Conservation (phyloP, 345 rosid genomes). For the Geranium brycei region DNA sequence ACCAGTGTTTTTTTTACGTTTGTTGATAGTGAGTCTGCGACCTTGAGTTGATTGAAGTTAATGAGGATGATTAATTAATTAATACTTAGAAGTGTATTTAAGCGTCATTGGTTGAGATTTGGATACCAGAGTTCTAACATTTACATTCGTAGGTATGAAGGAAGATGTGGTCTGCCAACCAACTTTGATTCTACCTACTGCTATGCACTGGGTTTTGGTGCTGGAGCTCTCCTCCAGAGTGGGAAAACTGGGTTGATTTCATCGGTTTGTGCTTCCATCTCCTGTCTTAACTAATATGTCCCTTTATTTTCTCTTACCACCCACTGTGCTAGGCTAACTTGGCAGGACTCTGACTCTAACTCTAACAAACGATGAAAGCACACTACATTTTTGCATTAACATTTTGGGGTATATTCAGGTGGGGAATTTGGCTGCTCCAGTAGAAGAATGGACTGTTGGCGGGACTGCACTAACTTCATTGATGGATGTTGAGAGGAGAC, state of each 20-base stretch:
- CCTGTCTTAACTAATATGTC: neutral
- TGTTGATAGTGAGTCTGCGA: no score
- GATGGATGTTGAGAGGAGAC: slow-evolving; percentile 99
- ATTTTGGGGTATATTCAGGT: slow-evolving; percentile 35
- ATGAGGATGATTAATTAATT: no score
- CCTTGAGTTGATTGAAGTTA: no score
- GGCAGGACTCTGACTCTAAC: no score
- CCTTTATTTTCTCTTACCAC: no score
- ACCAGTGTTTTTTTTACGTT: no score
- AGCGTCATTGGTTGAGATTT: no score
- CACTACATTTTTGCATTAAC: no score
- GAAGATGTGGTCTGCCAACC: slow-evolving; percentile 93
- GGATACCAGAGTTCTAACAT: slow-evolving; percentile 1
- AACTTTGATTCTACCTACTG: slow-evolving; percentile 88
- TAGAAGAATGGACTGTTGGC: slow-evolving; percentile 77
- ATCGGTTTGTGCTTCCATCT: slow-evolving; percentile 35
- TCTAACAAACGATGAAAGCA: no score
- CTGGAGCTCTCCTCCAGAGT: slow-evolving; percentile 76
- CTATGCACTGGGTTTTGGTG: slow-evolving; percentile 83
- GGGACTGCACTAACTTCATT: slow-evolving; percentile 86
- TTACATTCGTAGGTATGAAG: slow-evolving; percentile 63
- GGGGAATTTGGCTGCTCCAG: slow-evolving; percentile 80
- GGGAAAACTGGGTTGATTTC: slow-evolving; percentile 85
- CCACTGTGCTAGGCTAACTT: no score
- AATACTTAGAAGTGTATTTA: no score